Percentiles rank a stretch among this genome's conserved stretches.
These are phyloP conservation scores for Ensete ventricosum DNA, from an alignment of 176 grass and related monocot genomes.

Conservation along the genomic window DNA sequence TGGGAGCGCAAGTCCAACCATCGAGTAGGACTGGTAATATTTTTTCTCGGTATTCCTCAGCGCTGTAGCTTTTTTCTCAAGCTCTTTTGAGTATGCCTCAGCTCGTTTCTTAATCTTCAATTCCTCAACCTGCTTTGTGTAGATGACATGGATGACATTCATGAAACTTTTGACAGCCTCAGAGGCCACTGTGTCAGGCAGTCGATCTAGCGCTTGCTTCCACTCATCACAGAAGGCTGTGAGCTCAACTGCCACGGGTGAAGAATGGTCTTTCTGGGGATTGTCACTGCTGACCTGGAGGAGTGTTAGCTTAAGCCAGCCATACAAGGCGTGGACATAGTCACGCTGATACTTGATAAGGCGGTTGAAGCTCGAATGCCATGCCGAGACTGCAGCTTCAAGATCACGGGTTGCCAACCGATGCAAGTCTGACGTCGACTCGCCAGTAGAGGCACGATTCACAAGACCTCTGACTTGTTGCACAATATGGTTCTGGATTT, in stretches of 20 bases:
- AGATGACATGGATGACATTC: slow-evolving; percentile 89
- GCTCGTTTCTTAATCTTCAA: slow-evolving; percentile 86
- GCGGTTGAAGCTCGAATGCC: slow-evolving; percentile 84
- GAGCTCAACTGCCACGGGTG: slow-evolving; percentile 58
- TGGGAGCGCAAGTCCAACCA: slow-evolving; percentile 64
- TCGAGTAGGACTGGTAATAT: slow-evolving; percentile 92
- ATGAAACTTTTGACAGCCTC: slow-evolving; percentile 95
- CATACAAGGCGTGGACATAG: slow-evolving; percentile 70
- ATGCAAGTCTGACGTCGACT: slow-evolving; percentile 92
- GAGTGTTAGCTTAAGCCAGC: slow-evolving; percentile 92
- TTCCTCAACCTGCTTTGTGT: slow-evolving; percentile 93
- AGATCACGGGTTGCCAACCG: slow-evolving; percentile 80
- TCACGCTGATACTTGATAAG: slow-evolving; percentile 86
- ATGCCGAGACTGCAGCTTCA: slow-evolving; percentile 78
- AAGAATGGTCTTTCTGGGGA: slow-evolving; percentile 57
- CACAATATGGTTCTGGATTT: slow-evolving; percentile 84
- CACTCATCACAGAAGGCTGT: slow-evolving; percentile 94
- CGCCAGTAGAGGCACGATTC: slow-evolving; percentile 54
- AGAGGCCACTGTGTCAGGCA: slow-evolving; percentile 84
- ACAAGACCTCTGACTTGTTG: slow-evolving; percentile 91
- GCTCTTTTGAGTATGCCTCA: slow-evolving; percentile 72
- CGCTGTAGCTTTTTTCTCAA: slow-evolving; percentile 82
- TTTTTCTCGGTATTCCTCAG: slow-evolving; percentile 86
- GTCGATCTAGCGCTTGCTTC: slow-evolving; percentile 93
- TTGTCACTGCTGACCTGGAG: slow-evolving; percentile 59